These are phyloP conservation scores for Plasmodium vivax DNA, from an alignment of 169 alveolate genomes.

Conservation along the genomic window DNA sequence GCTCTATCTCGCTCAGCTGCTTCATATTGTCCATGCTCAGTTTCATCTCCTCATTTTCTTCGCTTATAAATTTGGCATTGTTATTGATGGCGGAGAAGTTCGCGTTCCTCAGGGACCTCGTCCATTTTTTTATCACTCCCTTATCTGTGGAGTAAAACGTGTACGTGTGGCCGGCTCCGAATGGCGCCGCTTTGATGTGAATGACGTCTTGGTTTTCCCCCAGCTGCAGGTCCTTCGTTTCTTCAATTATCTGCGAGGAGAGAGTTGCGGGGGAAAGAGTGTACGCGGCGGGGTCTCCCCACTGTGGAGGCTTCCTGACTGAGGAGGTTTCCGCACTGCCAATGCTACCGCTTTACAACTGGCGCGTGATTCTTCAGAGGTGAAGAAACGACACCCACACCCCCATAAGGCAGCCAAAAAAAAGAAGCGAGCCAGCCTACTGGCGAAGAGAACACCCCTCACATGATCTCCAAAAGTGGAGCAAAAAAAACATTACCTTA, in stretches of 20 bases:
- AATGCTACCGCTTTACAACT: background rate
- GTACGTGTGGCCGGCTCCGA: slow-evolving; percentile 1
- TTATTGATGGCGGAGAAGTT: slow-evolving; percentile 18
- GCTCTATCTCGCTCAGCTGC: slow-evolving; percentile 17
- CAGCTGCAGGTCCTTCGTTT: background rate
- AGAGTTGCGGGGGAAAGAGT: background rate
- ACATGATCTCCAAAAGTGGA: background rate
- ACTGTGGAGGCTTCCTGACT: background rate
- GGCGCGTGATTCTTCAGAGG: background rate
- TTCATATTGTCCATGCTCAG: slow-evolving; percentile 7
- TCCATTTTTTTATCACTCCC: slow-evolving; percentile 40
- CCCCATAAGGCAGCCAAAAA: no score
- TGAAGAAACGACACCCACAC: background rate
- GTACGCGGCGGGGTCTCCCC: background rate
- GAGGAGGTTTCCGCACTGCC: background rate
- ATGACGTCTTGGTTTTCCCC: slow-evolving; percentile 46
- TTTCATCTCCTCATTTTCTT: slow-evolving; percentile 61
- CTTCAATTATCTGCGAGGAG: slow-evolving; percentile 25
- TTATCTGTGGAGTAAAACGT: slow-evolving; percentile 8
- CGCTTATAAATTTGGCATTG: slow-evolving; percentile 1
- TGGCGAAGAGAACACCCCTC: background rate
- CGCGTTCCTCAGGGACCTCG: slow-evolving; percentile 2
- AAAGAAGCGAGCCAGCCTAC: no score
- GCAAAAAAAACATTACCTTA: slow-evolving; percentile 10
- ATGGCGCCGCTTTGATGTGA: slow-evolving; percentile 8